These are phyloP conservation scores for Guillardia theta DNA, from an alignment of 78 protist species.

Conservation along the genomic window DNA sequence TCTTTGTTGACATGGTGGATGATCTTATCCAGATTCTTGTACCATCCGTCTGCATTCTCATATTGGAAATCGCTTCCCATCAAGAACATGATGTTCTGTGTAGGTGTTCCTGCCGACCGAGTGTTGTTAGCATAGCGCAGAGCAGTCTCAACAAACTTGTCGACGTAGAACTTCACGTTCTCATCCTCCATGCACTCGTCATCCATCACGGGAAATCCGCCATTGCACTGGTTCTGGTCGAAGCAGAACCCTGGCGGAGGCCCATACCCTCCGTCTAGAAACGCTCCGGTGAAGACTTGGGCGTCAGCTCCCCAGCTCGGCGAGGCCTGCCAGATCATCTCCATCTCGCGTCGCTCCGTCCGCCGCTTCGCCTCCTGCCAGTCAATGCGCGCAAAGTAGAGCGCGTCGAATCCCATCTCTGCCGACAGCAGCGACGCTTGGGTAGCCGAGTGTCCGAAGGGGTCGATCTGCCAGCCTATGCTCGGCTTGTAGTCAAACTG, in stretches of 20 bases:
- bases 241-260: constrained; percentile 68
- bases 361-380: constrained; percentile 43
- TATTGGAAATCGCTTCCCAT: constrained; percentile 83
- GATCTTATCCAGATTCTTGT: constrained; percentile 73
- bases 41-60: constrained; percentile 65
- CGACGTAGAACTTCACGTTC: constrained; percentile 24
- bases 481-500: neutral
- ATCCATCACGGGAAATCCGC: constrained; percentile 59
- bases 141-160: constrained; percentile 4
- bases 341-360: constrained; percentile 41
- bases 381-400: constrained; percentile 86
- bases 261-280: constrained; percentile 40
- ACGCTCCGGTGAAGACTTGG: constrained; percentile 63
- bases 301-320: constrained; percentile 36
- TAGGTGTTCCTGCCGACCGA: neutral
- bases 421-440: constrained; percentile 75
- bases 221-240: constrained; percentile 45
- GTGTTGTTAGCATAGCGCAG: neutral
- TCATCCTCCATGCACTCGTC: constrained; percentile 45
- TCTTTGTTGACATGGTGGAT: constrained; percentile 67
- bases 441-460: constrained; percentile 83
- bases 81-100: constrained; percentile 64
- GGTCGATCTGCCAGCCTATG: constrained; percentile 74
- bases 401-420: constrained; percentile 73
- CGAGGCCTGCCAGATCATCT: constrained; percentile 58